Base-by-base conservation (phyloP, 2,329 filamentous ascomycete species). In the Aureobasidium sp. region DNA sequence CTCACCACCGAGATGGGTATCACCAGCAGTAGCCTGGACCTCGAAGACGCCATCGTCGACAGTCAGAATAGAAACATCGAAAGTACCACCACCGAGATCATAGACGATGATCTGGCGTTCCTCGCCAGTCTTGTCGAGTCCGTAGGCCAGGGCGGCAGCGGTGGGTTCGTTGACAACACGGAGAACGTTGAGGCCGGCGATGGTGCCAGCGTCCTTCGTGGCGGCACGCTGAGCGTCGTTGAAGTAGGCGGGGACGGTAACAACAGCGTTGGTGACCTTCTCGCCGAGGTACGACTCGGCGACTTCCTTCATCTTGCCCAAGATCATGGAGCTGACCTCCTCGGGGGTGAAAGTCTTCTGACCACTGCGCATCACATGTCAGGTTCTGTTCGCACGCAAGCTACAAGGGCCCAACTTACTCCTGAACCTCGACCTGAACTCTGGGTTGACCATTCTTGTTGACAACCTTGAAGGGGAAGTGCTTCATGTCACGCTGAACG, bases 111-210 rank as follows among this genome's bases (percentile, higher is more conserved):
- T 92, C 80, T 93, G 89, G 74, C 89, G 87, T 79, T 94, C 90
- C 64, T 84, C 86, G 64, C 85, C 86, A 66, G 84, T 88, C 87
- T 93, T 92, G 79, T 94, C 90, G 67, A 96, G 84, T 75, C 91
- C 91, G 78, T 96, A 96, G 70, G 92, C 92, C 74, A 96, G 91
- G 78, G 91, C 92, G 75, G 92, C 92, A 74, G 92, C 92, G 71
- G 92, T 96, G 71, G 92, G 92, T 79, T 96, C 92, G 83, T 96
- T 96, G 75, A 96, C 91, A 67, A 97, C 91, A 81, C 92, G 91
- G 74, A 96, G 89, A 71, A 96, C 90, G 76, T 95, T 96, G 65
- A 97, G 85, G 75, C 92, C 92, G 72, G 92, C 91, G 73, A 97
- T 96, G 67, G 82, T 83, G 76, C 91, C 92, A 70, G 92, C 92